Conservation (phyloP, 2,329 filamentous ascomycete species). For the Monilinia vaccinii-corymbosi region DNA sequence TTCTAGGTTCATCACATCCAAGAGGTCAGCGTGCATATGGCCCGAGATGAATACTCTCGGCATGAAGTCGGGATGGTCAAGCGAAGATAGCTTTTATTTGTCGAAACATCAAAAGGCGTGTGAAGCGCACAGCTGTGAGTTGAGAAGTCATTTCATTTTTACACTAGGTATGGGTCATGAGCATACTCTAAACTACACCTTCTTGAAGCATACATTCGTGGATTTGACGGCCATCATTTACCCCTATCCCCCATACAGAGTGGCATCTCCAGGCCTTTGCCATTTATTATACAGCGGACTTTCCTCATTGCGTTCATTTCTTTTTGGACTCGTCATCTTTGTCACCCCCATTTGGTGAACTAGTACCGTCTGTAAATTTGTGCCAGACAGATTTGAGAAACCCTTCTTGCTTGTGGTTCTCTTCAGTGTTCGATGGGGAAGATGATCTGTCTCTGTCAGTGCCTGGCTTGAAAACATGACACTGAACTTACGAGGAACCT, state of each 20-base stretch:
- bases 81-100: neutral
- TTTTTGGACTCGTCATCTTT: conserved; percentile 12
- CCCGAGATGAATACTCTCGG: neutral
- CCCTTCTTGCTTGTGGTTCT: conserved; percentile 69
- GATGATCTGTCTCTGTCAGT: conserved; percentile 13
- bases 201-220: neutral
- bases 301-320: neutral
- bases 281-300: conserved; percentile 4
- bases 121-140: conserved; percentile 1
- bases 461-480: conserved; percentile 8
- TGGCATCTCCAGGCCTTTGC: neutral
- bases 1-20: neutral
- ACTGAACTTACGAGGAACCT: conserved; percentile 40
- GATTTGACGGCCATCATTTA: neutral
- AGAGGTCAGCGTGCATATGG: neutral
- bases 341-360: conserved; percentile 4
- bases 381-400: conserved; percentile 94
- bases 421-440: conserved; percentile 15
- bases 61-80: neutral
- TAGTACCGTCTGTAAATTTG: conserved; percentile 60
- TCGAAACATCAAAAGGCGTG: neutral
- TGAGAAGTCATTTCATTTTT: conserved; percentile 10
- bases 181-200: neutral
- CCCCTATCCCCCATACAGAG: conserved; percentile 2
- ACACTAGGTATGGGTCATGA: conserved; percentile 1